Evolutionary conservation across 257 asterid species (phyloP), one percentile per base, ranked within the genome.

Genomic region (Nicotiana noctiflora): DNA sequence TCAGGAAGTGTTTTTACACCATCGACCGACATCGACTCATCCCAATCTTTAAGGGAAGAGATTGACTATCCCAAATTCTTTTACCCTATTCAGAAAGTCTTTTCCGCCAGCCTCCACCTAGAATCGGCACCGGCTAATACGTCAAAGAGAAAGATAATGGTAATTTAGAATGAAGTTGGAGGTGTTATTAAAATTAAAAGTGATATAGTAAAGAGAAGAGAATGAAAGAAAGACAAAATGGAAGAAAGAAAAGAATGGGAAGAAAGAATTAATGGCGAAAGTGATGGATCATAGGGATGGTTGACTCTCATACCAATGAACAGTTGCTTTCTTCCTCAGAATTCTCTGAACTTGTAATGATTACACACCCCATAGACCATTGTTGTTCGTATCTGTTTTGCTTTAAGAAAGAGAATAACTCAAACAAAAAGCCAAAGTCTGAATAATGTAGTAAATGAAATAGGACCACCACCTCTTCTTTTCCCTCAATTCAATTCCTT

Each of bases 301-400:
- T 84, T 90, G 90, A 88, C 91, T 86, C 89, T 84, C 82, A 86
- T 79, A 57, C 60, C 79, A 61, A 85, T 82, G 89, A 87, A 49
- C 81, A 14, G 89, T 89, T 59, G 23, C 86, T 89, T 89, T 92
- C 95, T 61, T 80, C 75, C 82, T 85, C 92, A 80, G 86, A 87
- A 86, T 86, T 86, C 90, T 86, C 92, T 90, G 93, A 86, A 79
- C 83, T 85, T 62, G 91, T 88, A 91, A 92, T 90, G 91, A 90
- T 92, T 89, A 89, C 70, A 80, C 27, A 0, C 27, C 63, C 63
- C 63, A 57, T 57, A 57, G 8, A 55, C 61, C 61, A 55, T 17
- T 55, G 61, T 18, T 55, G 63, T 57, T 57, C 63, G 12, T 57
- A n/a, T 57, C 63, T n/a, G 14, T n/a, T 57, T n/a, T 3, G 3